Percentiles rank a stretch among this genome's conserved stretches.
Conservation (phyloP, 306 rosid species). For the Quercus bicolor region DNA sequence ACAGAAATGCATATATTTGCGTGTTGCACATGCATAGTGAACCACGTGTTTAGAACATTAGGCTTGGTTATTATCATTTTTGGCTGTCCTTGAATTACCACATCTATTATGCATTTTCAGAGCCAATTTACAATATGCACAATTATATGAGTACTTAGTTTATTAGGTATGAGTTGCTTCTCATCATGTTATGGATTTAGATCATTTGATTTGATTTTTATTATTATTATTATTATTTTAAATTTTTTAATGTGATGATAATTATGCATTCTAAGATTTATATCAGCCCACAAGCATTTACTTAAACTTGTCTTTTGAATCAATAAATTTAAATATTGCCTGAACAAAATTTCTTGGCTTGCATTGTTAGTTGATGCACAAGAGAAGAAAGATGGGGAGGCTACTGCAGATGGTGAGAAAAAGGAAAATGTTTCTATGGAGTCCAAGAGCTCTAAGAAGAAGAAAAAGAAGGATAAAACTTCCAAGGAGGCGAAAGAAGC, state of each 20-base stretch:
- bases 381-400: constrained; percentile 48
- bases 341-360: constrained; percentile 14
- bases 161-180: neutral
- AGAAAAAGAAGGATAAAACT: constrained; percentile 88
- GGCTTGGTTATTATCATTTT: neutral
- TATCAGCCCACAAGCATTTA: neutral
- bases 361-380: constrained; percentile 43
- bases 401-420: constrained; percentile 62
- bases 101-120: neutral
- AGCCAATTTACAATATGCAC: neutral
- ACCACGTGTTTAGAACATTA: neutral
- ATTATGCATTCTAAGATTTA: neutral
- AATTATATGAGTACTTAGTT: neutral
- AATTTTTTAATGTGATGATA: neutral
- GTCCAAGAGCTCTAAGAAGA: constrained; percentile 73
- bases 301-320: neutral
- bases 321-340: neutral
- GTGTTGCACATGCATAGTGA: neutral
- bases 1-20: neutral
- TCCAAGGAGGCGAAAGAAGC: constrained; percentile 74
- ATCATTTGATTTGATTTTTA: no score
- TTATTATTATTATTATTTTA: neutral
- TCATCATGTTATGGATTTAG: neutral
- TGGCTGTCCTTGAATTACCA: neutral
- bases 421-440: constrained; percentile 51